Evolutionary conservation across 1,284 basidiomycete genomes (phyloP), one percentile per base, ranked within the genome.

Genomic region (Papiliotrema fonsecae): DNA sequence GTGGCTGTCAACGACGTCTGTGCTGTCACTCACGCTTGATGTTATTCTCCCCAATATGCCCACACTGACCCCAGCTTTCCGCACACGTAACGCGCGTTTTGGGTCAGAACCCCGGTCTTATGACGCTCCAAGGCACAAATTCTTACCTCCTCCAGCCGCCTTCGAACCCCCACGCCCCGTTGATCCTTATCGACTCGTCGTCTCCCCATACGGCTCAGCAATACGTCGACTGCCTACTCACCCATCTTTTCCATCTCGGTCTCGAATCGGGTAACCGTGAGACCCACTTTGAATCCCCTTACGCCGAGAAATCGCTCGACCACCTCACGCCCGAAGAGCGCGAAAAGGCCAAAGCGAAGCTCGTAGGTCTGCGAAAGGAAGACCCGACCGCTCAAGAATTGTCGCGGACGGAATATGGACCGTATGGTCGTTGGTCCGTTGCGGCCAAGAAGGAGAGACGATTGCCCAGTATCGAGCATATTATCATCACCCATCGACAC

Each of bases 91-190:
- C 75, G 10, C 73, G 77, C 22, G 65, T 79, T 42, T 67, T 79
- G 2, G 78, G 76, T 0, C 76, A 93, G 82, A 96, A 96, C 64
- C 90, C 91, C 6, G 87, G 90, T 3, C 84, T 87, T 55, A 93
- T 89, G 72, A 94, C 92, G 0, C 77, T 97, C 1, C 88, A 94
- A 78, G 91, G 88, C 81, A 97, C 93, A 1, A 97, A 97, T 67
- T 94, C 90, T 1, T 97, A 97, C 67, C 78, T 97, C 52, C 69
- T 97, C 41, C 67, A 69, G 44, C 67, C 67, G 4, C 57, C 64
- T n/a, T 65, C 61, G 1, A 61, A 86, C 87, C 28, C 77, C 72
- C 55, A 73, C 74, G 50, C 82, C 80, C 58, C 87, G 81, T 3
- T 89, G 81, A 69, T 87, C 43, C 83, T 97, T 22, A 75, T 97